A percentile compares a stretch with the other conserved stretches of the same genome.
Conservation (phyloP, 2,329 filamentous ascomycete species). For the Rhynchosporium graminicola region DNA sequence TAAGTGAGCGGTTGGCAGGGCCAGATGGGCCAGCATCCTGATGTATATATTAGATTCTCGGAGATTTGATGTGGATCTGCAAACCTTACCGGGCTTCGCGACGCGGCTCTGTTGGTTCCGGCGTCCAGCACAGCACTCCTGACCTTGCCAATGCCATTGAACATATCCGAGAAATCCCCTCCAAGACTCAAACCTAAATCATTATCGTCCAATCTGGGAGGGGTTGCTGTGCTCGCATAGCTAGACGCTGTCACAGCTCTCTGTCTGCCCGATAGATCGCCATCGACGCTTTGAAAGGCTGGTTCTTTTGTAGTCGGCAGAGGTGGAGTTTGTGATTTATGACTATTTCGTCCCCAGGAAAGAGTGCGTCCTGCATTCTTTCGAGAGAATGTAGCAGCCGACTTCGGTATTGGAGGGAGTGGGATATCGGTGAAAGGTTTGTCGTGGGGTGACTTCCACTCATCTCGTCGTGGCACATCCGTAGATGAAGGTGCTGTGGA, state of each 20-base stretch:
- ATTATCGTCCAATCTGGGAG: constrained; percentile 37
- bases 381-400: constrained; percentile 36
- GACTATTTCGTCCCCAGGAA: constrained; percentile 40
- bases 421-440: constrained; percentile 38
- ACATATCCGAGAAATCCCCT: constrained; percentile 42
- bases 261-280: constrained; percentile 31
- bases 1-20: constrained; percentile 29
- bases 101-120: constrained; percentile 30
- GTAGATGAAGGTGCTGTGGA: constrained; percentile 42
- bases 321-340: constrained; percentile 27
- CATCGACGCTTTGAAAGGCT: constrained; percentile 30
- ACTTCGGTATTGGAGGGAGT: constrained; percentile 37
- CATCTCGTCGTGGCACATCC: constrained; percentile 35
- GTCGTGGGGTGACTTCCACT: constrained; percentile 38
- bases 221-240: constrained; percentile 41
- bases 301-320: constrained; percentile 26
- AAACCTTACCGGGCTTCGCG: constrained; percentile 36
- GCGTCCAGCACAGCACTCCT: constrained; percentile 36
- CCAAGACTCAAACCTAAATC: constrained; percentile 39
- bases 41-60: constrained; percentile 20
- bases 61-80: constrained; percentile 6
- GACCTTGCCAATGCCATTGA: constrained; percentile 38
- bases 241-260: constrained; percentile 39
- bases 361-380: constrained; percentile 40
- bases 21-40: constrained; percentile 32